Base-by-base conservation (phyloP, 768 basidiomycete species). In the Boletus vinaceobasis region DNA sequence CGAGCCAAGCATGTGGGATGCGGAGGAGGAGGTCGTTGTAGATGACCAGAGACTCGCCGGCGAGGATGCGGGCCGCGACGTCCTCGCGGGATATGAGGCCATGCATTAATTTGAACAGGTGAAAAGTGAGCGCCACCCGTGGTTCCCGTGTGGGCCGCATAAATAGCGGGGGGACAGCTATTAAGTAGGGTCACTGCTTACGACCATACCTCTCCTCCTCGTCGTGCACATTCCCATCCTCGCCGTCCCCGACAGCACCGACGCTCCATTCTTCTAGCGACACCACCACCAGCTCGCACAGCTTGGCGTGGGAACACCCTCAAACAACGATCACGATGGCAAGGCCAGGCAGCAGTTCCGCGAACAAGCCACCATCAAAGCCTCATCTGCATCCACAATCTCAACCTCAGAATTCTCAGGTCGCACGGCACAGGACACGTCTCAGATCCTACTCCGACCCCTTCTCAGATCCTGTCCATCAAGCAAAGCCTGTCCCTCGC, bases 1-100 rank as follows among this genome's bases (percentile, higher is more conserved):
- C 73, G n/a, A 94, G 83, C 94, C 94, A 98, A 14, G 76, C 69
- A 11, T 76, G 71, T 7, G 92, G 83, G 14, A 93, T 82, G 44
- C 79, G 79, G 48, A 87, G 79, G 61, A 87, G 80, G 53, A 78
- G 74, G 63, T 77, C 76, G 65, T 79, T 73, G 75, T 87, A 87
- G 57, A 96, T 77, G 76, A 96, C 77, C 66, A 95, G 83, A 51
- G 73, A 71, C 53, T 91, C 85, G 44, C 93, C 94, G 2, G 75
- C 75, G 67, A 91, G 79, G 63, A 96, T 89, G 63, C 83, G 83
- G 6, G 73, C 68, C 10, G 86, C 87, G 61, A 95, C 76, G 43
- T 82, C 75, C 29, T 82, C 78, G 52, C 84, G 77, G 11, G 76
- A 72, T 19, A 70, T 38, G 52, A 67, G 63, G 9, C 70, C 70